Evolutionary conservation across 1,139 yeast genomes (phyloP).

Genomic region (Pichia sp.): DNA sequence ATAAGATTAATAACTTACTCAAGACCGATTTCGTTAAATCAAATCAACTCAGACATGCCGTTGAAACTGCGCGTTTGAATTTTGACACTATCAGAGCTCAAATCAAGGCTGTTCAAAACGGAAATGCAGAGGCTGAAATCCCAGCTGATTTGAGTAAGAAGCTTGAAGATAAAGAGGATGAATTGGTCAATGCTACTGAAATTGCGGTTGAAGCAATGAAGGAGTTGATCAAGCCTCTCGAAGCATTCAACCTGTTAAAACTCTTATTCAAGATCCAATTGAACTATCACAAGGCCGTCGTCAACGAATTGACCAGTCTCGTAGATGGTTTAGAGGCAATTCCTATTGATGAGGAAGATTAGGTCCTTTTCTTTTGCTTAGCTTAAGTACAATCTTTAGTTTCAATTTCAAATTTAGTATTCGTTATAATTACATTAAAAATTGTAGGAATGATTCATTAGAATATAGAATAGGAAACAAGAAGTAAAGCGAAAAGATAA

Average conservation of each 20-base stretch:
- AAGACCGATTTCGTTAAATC: slow-evolving; percentile 56
- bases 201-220: slow-evolving; percentile 74
- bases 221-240: slow-evolving; percentile 59
- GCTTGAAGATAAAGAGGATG: slow-evolving; percentile 66
- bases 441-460: too few species aligned
- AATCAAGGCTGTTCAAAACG: slow-evolving; percentile 32
- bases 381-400: too few species aligned
- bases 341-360: slow-evolving; percentile 35
- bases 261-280: slow-evolving; percentile 60
- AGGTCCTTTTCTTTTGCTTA: background rate
- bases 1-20: slow-evolving; percentile 43
- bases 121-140: slow-evolving; percentile 24
- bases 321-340: slow-evolving; percentile 36
- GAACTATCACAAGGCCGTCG: slow-evolving; percentile 55
- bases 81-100: slow-evolving; percentile 64
- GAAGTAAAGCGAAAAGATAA: too few species aligned
- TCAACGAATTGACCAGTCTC: slow-evolving; percentile 34
- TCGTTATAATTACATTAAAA: too few species aligned
- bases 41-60: slow-evolving; percentile 54
- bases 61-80: slow-evolving; percentile 59
- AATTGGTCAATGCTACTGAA: slow-evolving; percentile 68
- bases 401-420: too few species aligned
- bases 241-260: slow-evolving; percentile 54
- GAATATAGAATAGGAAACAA: too few species aligned
- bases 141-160: slow-evolving; percentile 44